Evolutionary conservation across 805 yeast species (phyloP), one percentile per base, ranked within the genome.

Genomic region (Debaryomyces tyrocola): DNA sequence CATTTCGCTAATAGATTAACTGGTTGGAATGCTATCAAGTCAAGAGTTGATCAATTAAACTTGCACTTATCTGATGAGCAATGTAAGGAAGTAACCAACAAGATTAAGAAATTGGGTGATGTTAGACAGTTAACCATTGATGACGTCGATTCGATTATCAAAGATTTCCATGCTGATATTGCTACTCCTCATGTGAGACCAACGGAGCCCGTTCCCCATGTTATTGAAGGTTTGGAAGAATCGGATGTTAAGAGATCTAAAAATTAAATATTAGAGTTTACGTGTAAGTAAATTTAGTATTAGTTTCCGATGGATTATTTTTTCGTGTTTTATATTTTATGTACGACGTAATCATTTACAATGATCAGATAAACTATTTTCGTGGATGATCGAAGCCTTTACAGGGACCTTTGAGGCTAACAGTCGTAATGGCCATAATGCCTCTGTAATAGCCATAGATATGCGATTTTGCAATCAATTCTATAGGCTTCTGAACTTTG

Each of bases 21-120:
- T 11, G 99, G 99, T 52, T 92, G 99, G 99, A 94, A 92, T 71
- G 98, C 98, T 46, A 92, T 92, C 80, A 92, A 92, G 78, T 83
- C 96, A 37, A 87, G 99, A 73, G 99, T 94, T 51, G 99, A 92
- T 68, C 99, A 92, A 74, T 82, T 92, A 73, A 91, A 94, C 73
- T 78, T 92, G 71, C 75, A 84, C 59, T 78, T 92, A 64, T 83
- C 94, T 41, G 99, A 92, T 65, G 92, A 84, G 57, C 97, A 92
- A 79, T 77, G 88, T 73, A 94, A 94, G 80, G 97, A 89, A 67
- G 96, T 94, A 53, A 92, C 99, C 31, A 77, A 80, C 58, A 91
- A 91, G 77, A 91, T 92, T 70, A 92, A 92, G 79, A 80, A 84
- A 71, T 79, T 92, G 62, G 99, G 98, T 56, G 99, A 92, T 67